These are phyloP conservation scores for Oryza australiensis DNA, from an alignment of 176 grass and related monocot species.

Conservation along the genomic window DNA sequence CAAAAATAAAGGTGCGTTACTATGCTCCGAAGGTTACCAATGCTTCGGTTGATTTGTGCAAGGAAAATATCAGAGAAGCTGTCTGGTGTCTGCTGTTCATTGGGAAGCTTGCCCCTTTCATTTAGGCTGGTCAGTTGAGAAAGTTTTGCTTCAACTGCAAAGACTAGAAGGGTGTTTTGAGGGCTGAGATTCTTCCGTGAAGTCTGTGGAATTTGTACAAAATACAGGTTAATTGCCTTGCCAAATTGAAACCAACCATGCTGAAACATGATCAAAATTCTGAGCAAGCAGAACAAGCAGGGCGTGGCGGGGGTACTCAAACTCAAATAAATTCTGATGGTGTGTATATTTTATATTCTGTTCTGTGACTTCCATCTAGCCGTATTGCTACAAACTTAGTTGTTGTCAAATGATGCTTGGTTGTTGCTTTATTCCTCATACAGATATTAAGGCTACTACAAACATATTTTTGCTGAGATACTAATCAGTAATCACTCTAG, in stretches of 20 bases:
- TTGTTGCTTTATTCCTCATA: too few species aligned
- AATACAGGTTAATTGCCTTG: slow-evolving; percentile 41
- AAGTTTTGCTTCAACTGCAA: slow-evolving; percentile 43
- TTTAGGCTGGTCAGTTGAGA: slow-evolving; percentile 46
- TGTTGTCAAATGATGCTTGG: too few species aligned
- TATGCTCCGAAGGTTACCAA: slow-evolving; percentile 31
- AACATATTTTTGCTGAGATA: too few species aligned
- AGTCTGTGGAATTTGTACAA: slow-evolving; percentile 37
- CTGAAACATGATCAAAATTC: slow-evolving; percentile 16
- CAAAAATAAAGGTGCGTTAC: slow-evolving; percentile 38
- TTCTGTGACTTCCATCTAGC: too few species aligned
- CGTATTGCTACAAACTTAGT: too few species aligned
- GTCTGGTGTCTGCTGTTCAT: slow-evolving; percentile 34
- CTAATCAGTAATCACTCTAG: too few species aligned
- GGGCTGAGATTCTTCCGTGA: slow-evolving; percentile 52
- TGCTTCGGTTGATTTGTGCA: slow-evolving; percentile 44
- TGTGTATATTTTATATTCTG: too few species aligned
- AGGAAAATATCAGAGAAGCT: slow-evolving; percentile 43
- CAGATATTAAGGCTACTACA: too few species aligned
- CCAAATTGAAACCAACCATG: slow-evolving; percentile 45
- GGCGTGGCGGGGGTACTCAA: too few species aligned
- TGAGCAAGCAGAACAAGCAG: too few species aligned
- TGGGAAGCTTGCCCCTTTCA: slow-evolving; percentile 43
- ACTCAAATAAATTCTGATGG: too few species aligned
- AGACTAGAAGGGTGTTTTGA: slow-evolving; percentile 49